A percentile compares a stretch with the other conserved stretches of the same genome.
Conservation (phyloP, 345 rosid species). For the Carallia pectinifolia region DNA sequence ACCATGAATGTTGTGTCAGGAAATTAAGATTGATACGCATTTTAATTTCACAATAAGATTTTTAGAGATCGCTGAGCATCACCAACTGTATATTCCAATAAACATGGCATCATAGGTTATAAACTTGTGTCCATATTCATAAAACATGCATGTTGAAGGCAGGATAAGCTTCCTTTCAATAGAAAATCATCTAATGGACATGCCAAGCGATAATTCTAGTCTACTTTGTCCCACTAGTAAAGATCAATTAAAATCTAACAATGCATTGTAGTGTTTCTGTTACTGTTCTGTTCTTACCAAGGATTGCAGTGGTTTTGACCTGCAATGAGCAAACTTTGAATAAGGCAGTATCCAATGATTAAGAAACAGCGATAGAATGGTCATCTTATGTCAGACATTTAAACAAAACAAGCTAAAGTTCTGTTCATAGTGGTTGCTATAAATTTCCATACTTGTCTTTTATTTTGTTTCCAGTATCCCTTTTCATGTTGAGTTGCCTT, state of each 20-base stretch:
- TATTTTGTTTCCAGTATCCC: background rate
- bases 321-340: background rate
- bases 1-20: too few relatives aligned
- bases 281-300: background rate
- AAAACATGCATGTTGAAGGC: background rate
- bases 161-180: background rate
- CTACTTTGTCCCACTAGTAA: background rate
- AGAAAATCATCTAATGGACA: background rate
- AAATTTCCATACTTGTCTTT: background rate
- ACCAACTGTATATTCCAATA: too few relatives aligned
- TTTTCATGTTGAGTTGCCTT: background rate
- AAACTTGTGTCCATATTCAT: background rate
- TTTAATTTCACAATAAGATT: too few relatives aligned
- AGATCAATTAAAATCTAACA: background rate
- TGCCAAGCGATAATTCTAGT: background rate
- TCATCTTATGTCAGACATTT: too few relatives aligned
- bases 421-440: too few relatives aligned
- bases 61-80: too few relatives aligned
- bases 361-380: too few relatives aligned
- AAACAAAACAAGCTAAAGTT: too few relatives aligned
- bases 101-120: background rate
- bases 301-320: background rate
- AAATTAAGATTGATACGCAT: too few relatives aligned
- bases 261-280: background rate
- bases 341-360: too few relatives aligned